A percentile compares a stretch with the other conserved stretches of the same genome.
Evolutionary conservation across 78 protist species (phyloP).

Genomic region (Cyanophora paradoxa): DNA sequence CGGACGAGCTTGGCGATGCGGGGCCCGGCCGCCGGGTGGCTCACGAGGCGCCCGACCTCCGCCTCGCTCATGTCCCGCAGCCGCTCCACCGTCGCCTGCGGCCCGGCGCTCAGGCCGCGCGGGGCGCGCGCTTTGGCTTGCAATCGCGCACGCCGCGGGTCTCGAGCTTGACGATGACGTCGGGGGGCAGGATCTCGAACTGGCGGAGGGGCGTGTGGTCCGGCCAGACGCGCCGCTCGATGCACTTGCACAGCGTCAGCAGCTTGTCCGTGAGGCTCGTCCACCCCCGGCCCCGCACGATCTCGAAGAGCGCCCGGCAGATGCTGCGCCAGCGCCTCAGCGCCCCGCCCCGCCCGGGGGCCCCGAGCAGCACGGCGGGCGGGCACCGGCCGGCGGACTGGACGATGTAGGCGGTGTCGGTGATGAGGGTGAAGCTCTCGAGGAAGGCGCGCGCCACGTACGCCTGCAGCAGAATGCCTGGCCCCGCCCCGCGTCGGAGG

Average conservation of each 20-base stretch:
- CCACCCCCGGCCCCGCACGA: slow-evolving; percentile 60
- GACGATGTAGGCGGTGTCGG: slow-evolving; percentile 44
- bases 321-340: too few relatives aligned
- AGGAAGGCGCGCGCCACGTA: slow-evolving; percentile 57
- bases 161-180: slow-evolving; percentile 3
- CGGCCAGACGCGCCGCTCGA: slow-evolving; percentile 80
- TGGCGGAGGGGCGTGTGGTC: slow-evolving; percentile 68
- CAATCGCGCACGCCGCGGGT: background rate
- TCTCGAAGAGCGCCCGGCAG: slow-evolving; percentile 91
- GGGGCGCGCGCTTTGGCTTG: too few relatives aligned
- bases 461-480: slow-evolving; percentile 79
- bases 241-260: slow-evolving; percentile 65
- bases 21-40: slow-evolving; percentile 32
- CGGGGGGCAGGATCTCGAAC: slow-evolving; percentile 31
- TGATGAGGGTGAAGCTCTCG: slow-evolving; percentile 63
- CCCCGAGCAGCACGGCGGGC: too few relatives aligned
- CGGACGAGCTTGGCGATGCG: slow-evolving; percentile 32
- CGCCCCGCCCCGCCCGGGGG: too few relatives aligned
- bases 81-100: slow-evolving; percentile 28
- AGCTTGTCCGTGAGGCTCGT: slow-evolving; percentile 44
- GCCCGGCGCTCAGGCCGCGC: background rate
- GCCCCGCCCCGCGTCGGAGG: slow-evolving; percentile 55
- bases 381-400: slow-evolving; percentile 20
- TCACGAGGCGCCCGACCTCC: slow-evolving; percentile 71
- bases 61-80: slow-evolving; percentile 64